A percentile compares a stretch with the other conserved stretches of the same genome.
These are phyloP conservation scores for Rhododendron griersonianum DNA, from an alignment of 148 eudicot species.

Conservation along the genomic window DNA sequence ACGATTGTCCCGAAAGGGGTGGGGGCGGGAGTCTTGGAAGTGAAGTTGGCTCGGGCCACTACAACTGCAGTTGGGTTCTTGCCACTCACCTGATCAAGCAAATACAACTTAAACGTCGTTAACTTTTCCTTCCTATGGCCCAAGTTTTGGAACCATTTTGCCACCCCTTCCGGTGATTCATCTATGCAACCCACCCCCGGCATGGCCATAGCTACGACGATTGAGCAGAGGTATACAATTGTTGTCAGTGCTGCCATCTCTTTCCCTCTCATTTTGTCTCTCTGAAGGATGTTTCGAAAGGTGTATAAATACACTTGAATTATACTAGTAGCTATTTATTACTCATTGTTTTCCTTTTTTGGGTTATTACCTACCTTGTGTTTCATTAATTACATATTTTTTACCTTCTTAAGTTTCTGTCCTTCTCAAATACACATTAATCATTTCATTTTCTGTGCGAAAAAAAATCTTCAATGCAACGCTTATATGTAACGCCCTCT, in stretches of 20 bases:
- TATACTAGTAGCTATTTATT: not conserved
- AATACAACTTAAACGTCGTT: slow-evolving; percentile 35
- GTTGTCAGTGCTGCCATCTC: slow-evolving; percentile 5
- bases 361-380: not conserved
- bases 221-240: slow-evolving; percentile 1
- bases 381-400: too few relatives aligned
- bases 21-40: too few relatives aligned
- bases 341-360: not conserved
- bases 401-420: too few relatives aligned
- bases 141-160: slow-evolving; percentile 26
- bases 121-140: not conserved
- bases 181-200: not conserved
- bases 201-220: slow-evolving; percentile 1
- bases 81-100: slow-evolving; percentile 16
- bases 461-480: too few relatives aligned
- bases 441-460: not conserved
- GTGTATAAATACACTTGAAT: not conserved
- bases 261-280: not conserved
- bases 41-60: too few relatives aligned
- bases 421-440: too few relatives aligned
- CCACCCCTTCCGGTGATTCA: slow-evolving; percentile 7
- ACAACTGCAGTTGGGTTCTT: slow-evolving; percentile 10
- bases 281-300: not conserved
- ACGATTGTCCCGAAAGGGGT: too few relatives aligned
- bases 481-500: too few relatives aligned